Base-by-base conservation (phyloP, 768 basidiomycete genomes). In the Trichaptum fuscoviolaceum region DNA sequence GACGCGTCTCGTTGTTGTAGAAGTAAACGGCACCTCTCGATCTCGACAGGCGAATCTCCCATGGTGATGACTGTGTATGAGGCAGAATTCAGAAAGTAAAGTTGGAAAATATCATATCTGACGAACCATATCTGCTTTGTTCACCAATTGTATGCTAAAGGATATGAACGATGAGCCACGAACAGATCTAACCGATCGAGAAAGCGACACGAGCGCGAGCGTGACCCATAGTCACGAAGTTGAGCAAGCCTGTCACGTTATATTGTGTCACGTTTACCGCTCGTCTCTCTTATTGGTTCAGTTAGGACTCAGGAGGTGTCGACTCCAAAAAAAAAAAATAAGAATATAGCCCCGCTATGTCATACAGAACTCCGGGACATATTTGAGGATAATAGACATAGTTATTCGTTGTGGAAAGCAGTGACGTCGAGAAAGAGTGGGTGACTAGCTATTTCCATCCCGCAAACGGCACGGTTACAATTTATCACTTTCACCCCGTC, bases 1-100 rank as follows among this genome's bases (percentile, higher is more conserved):
- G 73, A 62, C 84, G 81, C 61, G 90, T 91, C 30, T 82, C 74
- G 52, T 78, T 71, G 77, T 97, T 92, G 88, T 86, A 96, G 80
- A 89, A 99, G 82, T 99, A 99, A 18, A 94, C 91, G 36, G 92
- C 75, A 26, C 83, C 76, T 72, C 87, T 87, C 24, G 92, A 90
- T 73, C 77, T 87, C 58, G 94, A 96, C 81, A 93, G 84, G 67
- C 93, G 89, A 69, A 98, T 81, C 85, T 97, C 93, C 95, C 94
- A 98, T 58, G 59, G 15, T 58, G 66, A 69, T 1, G 65, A 24
- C 59, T 66, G 42, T 20, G 30, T 30, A 30, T 30, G 20, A 52
- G 42, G 42, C 15, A 52, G 15, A 15, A 12, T 52, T 52, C 42
- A 52, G 42, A 20, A 52, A 5, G 10, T 52, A 52, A 20, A 52